phyloP scores from a whole-genome alignment of 2,329 filamentous ascomycete genomes.

The Aspergillus sp. region DNA sequence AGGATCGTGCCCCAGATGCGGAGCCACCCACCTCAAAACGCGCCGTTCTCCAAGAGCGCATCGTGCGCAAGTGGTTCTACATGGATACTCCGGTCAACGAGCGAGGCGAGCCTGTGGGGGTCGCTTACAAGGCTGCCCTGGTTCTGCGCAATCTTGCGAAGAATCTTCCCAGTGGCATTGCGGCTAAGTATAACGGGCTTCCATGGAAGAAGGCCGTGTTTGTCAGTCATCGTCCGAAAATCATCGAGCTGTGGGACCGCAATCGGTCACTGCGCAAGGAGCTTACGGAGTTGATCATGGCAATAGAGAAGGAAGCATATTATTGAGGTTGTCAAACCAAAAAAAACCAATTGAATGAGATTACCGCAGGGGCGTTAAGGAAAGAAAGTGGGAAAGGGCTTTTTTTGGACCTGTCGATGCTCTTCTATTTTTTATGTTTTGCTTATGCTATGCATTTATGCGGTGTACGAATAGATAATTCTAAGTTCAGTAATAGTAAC shows the following conservation, averaged over 20 bases:
- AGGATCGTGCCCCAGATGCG: slow-evolving; percentile 27
- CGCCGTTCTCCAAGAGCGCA: slow-evolving; percentile 31
- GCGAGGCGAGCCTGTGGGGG: slow-evolving; percentile 35
- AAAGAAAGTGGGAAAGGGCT: not conserved
- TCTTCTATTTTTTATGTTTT: not conserved
- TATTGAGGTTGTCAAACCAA: slow-evolving; percentile 13
- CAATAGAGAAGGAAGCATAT: slow-evolving; percentile 33
- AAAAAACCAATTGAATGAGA: too few species aligned
- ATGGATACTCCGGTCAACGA: slow-evolving; percentile 37
- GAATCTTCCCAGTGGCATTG: slow-evolving; percentile 30
- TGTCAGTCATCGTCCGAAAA: slow-evolving; percentile 30
- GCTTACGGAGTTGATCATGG: slow-evolving; percentile 36
- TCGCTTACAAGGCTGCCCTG: slow-evolving; percentile 41
- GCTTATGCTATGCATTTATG: not conserved
- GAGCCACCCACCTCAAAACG: slow-evolving; percentile 29
- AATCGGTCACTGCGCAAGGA: slow-evolving; percentile 36
- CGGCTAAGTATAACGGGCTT: slow-evolving; percentile 21
- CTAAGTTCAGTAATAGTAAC: too few species aligned
- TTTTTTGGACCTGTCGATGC: not conserved
- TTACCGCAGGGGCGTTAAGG: not conserved
- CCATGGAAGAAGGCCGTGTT: slow-evolving; percentile 35
- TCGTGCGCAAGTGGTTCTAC: slow-evolving; percentile 33
- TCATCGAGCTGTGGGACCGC: slow-evolving; percentile 32
- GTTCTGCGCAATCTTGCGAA: slow-evolving; percentile 41
- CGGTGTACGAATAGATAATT: not conserved